These are phyloP conservation scores for Physcomitrellopsis africana DNA, from an alignment of 225 moss, liverwort and hornwort species.

Conservation along the genomic window DNA sequence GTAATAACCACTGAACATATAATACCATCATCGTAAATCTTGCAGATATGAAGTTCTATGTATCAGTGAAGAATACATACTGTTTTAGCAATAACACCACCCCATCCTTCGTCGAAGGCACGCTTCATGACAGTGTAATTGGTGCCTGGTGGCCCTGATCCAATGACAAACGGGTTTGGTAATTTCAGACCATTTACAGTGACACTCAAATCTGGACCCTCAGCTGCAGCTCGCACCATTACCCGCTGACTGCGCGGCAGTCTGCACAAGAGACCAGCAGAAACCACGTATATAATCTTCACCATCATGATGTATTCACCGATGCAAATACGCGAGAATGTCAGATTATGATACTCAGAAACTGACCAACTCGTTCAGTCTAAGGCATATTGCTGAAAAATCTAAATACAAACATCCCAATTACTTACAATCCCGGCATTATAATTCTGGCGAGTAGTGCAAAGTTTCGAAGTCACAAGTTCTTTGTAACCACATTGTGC, in stretches of 20 bases:
- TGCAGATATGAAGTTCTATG: no score
- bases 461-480: background rate
- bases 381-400: background rate
- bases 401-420: background rate
- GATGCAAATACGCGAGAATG: background rate
- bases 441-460: background rate
- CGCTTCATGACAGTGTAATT: slow-evolving; percentile 98
- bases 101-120: slow-evolving; percentile 98
- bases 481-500: background rate
- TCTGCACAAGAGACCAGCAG: slow-evolving; percentile 21
- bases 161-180: slow-evolving; percentile 93
- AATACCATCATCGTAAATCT: no score
- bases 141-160: slow-evolving; percentile 93
- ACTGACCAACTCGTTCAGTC: background rate
- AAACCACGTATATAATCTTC: slow-evolving; percentile 2
- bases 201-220: slow-evolving; percentile 80
- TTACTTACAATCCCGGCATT: background rate
- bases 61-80: slow-evolving; percentile 35
- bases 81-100: slow-evolving; percentile 95
- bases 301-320: background rate
- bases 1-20: no score
- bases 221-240: slow-evolving; percentile 45
- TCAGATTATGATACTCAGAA: background rate
- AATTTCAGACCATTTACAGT: slow-evolving; percentile 80
- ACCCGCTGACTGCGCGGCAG: slow-evolving; percentile 31